phyloP scores from a whole-genome alignment of 306 rosid species.

The Hippophae gyantsensis region DNA sequence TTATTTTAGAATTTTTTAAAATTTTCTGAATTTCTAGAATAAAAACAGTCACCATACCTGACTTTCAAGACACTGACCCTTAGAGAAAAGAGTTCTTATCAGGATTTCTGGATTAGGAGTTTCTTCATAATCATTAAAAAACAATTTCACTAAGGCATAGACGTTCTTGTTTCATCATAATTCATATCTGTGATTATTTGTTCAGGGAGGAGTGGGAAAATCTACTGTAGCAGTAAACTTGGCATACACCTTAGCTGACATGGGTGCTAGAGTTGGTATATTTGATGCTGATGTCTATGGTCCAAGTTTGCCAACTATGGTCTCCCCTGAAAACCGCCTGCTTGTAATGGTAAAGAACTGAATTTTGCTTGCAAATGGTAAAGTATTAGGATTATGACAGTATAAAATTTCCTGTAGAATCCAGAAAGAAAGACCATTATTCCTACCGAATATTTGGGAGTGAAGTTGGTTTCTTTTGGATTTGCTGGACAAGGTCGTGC shows the following conservation, averaged over 20 bases:
- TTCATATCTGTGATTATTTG: conserved; percentile 18
- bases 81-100: no score
- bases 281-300: conserved; percentile 98
- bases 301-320: conserved; percentile 99
- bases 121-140: no score
- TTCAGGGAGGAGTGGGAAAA: conserved; percentile 97
- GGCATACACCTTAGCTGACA: conserved; percentile 91
- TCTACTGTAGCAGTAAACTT: conserved; percentile 95
- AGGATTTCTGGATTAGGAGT: no score
- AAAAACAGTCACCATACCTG: no score
- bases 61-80: no score
- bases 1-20: no score
- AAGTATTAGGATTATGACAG: conserved; percentile 23
- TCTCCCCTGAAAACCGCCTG: conserved; percentile 84
- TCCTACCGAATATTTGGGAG: conserved; percentile 93
- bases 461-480: conserved; percentile 93
- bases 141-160: background rate
- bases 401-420: conserved; percentile 39
- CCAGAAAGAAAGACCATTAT: conserved; percentile 73
- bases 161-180: conserved; percentile 3
- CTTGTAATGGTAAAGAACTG: conserved; percentile 61
- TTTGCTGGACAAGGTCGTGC: conserved; percentile 99
- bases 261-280: conserved; percentile 99
- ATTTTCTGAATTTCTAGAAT: no score
- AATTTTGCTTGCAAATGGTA: conserved; percentile 15